Evolutionary conservation across 345 rosid genomes (phyloP), one percentile per base, ranked within the genome.

Genomic region (Lenwebbia sp.): DNA sequence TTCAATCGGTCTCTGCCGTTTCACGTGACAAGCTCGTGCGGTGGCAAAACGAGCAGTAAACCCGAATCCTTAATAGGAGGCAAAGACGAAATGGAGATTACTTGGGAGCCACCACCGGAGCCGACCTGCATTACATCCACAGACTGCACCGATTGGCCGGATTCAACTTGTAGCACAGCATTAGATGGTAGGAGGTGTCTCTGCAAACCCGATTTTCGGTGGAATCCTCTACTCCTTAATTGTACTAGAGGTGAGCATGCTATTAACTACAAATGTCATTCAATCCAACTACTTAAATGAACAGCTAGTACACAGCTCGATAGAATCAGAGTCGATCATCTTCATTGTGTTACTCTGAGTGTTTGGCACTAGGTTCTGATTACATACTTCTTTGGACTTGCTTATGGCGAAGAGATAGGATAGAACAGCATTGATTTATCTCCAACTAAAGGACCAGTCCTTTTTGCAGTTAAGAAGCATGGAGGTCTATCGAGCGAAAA

Each of bases 91-190:
- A 83, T 91, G n/a, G 96, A 90, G 90, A 92, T 92, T 26, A 86
- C 60, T 41, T 95, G 95, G 95, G 90, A 92, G 41, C 89, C 88
- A 65, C 94, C 96, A 0, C 86, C n/a, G 30, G 95, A 93, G 90
- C 94, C 94, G 65, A 87, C 87, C 23, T 95, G 95, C 86, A 86
- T 65, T 70, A 84, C 91, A 6, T 87, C 92, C 28, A 53, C 62
- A 84, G 95, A 92, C 62, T 95, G 98, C 91, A 90, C 84, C 81
- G 94, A 91, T 85, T 92, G 94, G 94, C 92, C 94, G 1, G 41
- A 88, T 83, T 91, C 96, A 28, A 81, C 91, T 87, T 95, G 94
- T 85, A 89, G 88, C 82, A 83, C 74, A 28, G 87, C 89, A 28
- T 62, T 84, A 82, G 84, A 91, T 23, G 89, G 91, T 87, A 86